Evolutionary conservation across 2,329 filamentous ascomycete genomes (phyloP).

Genomic region (Venturia oleaginea): DNA sequence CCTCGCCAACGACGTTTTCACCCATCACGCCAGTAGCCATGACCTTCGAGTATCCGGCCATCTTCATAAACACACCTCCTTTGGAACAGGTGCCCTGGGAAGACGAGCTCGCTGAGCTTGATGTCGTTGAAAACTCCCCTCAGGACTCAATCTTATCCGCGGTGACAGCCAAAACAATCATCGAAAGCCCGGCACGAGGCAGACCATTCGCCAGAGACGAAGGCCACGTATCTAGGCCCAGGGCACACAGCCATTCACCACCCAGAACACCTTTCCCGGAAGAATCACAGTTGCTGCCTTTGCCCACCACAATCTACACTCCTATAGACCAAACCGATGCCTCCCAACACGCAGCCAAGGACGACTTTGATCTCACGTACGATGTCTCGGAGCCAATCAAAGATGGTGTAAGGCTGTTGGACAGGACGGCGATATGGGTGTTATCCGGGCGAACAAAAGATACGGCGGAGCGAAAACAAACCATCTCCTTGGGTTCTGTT

Average conservation of each 20-base stretch:
- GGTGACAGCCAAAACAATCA: not conserved
- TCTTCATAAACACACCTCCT: not conserved
- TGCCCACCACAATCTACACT: not conserved
- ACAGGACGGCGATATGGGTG: not conserved
- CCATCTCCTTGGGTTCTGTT: not conserved
- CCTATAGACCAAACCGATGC: not conserved
- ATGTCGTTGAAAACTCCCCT: not conserved
- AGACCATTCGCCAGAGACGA: not conserved
- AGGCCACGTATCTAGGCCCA: not conserved
- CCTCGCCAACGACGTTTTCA: not conserved
- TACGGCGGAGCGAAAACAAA: not conserved
- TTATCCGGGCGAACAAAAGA: not conserved
- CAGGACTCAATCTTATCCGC: not conserved
- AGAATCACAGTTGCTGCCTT: not conserved
- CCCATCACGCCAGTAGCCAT: not conserved
- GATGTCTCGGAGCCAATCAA: not conserved
- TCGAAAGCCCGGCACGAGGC: not conserved
- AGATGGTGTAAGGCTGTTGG: not conserved
- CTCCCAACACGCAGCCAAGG: not conserved
- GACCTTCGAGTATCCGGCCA: not conserved
- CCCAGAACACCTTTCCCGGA: not conserved
- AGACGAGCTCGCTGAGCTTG: not conserved
- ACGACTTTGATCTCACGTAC: not conserved
- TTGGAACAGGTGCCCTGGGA: not conserved
- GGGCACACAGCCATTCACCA: slow-evolving; percentile 4